phyloP scores from a whole-genome alignment of 2,329 filamentous ascomycete species.

The Xylariomycetidae sp. region DNA sequence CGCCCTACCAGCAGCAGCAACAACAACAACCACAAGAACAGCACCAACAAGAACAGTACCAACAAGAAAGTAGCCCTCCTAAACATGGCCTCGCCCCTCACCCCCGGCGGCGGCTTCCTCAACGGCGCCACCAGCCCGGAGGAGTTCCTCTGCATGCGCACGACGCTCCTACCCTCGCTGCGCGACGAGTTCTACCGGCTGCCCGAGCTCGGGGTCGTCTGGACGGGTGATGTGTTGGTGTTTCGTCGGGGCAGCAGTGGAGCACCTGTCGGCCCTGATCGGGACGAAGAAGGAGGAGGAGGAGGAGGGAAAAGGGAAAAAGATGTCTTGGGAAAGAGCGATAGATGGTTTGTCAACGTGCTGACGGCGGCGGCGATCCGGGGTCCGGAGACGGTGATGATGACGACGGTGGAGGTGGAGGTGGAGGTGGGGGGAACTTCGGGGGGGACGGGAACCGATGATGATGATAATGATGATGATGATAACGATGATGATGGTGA shows the following conservation, averaged over 20 bases:
- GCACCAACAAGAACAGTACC: too few relatives aligned
- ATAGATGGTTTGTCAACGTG: too few relatives aligned
- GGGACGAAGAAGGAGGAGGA: too few relatives aligned
- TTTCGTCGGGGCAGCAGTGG: too few relatives aligned
- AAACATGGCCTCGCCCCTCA: constrained; percentile 60
- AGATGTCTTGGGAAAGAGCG: too few relatives aligned
- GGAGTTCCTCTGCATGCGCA: constrained; percentile 57
- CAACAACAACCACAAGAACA: constrained; percentile 11
- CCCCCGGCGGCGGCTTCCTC: constrained; percentile 57
- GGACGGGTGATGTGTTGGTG: constrained; percentile 55
- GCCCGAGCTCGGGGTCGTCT: constrained; percentile 52
- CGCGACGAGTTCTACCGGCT: constrained; percentile 55
- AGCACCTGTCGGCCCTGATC: too few relatives aligned
- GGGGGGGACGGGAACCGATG: background rate
- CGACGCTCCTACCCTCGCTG: constrained; percentile 55
- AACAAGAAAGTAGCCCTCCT: constrained; percentile 52
- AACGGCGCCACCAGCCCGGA: constrained; percentile 57
- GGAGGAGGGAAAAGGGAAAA: too few relatives aligned
- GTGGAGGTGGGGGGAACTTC: too few relatives aligned
- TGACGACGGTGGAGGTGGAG: too few relatives aligned
- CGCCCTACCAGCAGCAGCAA: constrained; percentile 17
- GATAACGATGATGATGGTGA: constrained; percentile 31
- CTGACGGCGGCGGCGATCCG: too few relatives aligned
- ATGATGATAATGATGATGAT: constrained; percentile 23
- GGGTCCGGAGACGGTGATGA: too few relatives aligned